phyloP scores from a whole-genome alignment of 2,329 filamentous ascomycete genomes.

The Botryotinia narcissicola region DNA sequence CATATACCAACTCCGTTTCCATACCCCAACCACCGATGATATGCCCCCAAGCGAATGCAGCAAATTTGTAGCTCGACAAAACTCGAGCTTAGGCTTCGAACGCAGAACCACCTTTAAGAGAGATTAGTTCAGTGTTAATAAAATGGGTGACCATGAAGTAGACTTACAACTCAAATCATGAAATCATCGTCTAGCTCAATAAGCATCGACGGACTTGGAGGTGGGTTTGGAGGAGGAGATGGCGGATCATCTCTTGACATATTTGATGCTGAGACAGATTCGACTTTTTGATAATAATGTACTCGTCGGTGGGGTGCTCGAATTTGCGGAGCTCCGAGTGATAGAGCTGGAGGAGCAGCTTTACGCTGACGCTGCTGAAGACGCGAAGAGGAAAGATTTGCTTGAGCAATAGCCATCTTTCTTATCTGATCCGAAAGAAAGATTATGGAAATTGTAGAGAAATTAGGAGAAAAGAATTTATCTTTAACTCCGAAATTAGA shows the following conservation, averaged over 20 bases:
- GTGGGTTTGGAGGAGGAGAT: conserved; percentile 43
- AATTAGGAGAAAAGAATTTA: background rate
- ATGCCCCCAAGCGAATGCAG: conserved; percentile 1
- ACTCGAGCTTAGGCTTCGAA: background rate
- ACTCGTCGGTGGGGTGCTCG: conserved; percentile 1
- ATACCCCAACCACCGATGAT: background rate
- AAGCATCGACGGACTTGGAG: conserved; percentile 39
- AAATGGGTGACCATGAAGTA: background rate
- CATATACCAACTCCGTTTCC: conserved; percentile 3
- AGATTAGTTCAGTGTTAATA: background rate
- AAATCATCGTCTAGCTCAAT: conserved; percentile 19
- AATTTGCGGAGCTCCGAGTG: background rate
- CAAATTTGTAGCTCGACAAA: conserved; percentile 1
- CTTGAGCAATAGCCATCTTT: conserved; percentile 13
- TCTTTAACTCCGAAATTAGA: background rate
- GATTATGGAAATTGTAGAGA: background rate
- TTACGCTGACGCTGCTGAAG: conserved; percentile 1
- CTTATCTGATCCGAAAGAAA: background rate
- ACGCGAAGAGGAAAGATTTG: background rate
- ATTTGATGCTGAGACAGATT: conserved; percentile 17
- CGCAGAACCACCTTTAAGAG: background rate
- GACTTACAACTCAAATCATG: conserved; percentile 22
- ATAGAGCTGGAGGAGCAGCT: background rate
- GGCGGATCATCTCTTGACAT: conserved; percentile 42
- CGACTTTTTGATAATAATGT: background rate